Evolutionary conservation across 1,284 basidiomycete genomes (phyloP).

Genomic region (Schizophyllum amplum): DNA sequence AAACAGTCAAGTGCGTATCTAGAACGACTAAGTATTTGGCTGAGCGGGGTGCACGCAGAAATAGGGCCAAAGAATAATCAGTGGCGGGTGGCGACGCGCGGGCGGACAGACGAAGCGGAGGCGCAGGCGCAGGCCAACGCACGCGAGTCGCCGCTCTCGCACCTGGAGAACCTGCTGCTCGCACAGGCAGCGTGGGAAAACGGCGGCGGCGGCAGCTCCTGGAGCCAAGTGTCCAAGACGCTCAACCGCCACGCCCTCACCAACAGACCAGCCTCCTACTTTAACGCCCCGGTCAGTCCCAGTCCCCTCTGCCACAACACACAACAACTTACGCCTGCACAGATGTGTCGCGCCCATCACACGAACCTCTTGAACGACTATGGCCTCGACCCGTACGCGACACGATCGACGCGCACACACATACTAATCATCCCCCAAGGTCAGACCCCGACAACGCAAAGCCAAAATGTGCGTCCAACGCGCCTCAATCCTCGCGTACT

Average conservation of each 20-base stretch:
- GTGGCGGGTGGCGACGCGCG: no score
- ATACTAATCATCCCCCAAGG: not conserved
- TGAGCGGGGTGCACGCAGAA: no score
- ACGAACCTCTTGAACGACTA: conserved; percentile 60
- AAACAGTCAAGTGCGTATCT: no score
- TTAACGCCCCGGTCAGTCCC: conserved; percentile 51
- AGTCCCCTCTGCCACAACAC: conserved; percentile 6
- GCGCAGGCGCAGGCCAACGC: not conserved
- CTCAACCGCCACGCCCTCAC: conserved; percentile 63
- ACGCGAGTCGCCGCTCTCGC: conserved; percentile 24
- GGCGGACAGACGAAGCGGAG: not conserved
- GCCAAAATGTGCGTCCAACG: not conserved
- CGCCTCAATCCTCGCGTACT: not conserved
- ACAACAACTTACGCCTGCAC: conserved; percentile 12
- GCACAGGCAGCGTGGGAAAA: conserved; percentile 81
- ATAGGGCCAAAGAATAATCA: no score
- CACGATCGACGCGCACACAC: no score
- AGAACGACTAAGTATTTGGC: no score
- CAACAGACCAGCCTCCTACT: conserved; percentile 53
- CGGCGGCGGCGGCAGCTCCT: conserved; percentile 52
- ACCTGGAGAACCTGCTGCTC: conserved; percentile 65
- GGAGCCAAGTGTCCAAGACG: conserved; percentile 60
- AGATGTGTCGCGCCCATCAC: conserved; percentile 68
- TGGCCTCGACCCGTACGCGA: conserved; percentile 50
- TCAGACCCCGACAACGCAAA: not conserved